Evolutionary conservation across 78 protist genomes (phyloP).

Genomic region (Cavenderia fasciculata): DNA sequence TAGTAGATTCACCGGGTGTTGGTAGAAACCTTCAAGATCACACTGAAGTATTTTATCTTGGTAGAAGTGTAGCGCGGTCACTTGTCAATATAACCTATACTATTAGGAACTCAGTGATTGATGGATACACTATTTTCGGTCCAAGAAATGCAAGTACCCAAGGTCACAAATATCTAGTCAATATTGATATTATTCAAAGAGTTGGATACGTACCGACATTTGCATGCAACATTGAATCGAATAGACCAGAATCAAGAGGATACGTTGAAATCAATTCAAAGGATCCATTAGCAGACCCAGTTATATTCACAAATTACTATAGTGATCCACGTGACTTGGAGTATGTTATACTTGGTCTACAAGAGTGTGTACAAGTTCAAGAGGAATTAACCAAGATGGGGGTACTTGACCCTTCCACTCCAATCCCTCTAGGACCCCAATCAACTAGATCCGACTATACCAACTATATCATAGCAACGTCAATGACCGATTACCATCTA

Average conservation of each 20-base stretch:
- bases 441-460: no score
- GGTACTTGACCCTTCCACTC: no score
- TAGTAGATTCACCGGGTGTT: conserved; percentile 1
- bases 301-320: no score
- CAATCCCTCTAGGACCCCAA: no score
- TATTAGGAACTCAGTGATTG: neutral
- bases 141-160: neutral
- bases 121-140: neutral
- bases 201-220: no score
- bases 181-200: neutral
- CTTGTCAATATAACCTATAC: no score
- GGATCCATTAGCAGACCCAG: neutral
- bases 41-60: neutral
- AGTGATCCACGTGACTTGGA: conserved; percentile 1
- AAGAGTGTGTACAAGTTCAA: neutral
- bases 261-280: neutral
- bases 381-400: neutral
- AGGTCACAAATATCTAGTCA: neutral
- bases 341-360: neutral
- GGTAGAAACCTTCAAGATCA: neutral
- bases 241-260: neutral
- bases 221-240: neutral
- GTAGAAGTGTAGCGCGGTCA: no score
- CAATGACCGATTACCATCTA: conserved; percentile 12
- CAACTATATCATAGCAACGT: no score